Base-by-base conservation (phyloP, 192 early-diverging fungal genomes). In the Backusella australiensis region DNA sequence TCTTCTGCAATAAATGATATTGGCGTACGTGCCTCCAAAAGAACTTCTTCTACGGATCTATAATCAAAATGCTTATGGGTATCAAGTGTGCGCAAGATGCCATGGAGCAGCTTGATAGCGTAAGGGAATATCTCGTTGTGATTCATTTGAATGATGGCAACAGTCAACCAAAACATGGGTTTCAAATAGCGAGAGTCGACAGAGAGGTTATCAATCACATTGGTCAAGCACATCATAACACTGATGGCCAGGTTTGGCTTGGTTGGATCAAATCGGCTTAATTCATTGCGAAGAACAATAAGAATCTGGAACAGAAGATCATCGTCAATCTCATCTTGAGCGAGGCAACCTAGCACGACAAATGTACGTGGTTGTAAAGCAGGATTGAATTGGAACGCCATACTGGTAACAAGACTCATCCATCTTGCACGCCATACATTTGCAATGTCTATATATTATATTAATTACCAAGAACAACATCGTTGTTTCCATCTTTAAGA, bases 301-400 rank as follows among this genome's bases (percentile, higher is more conserved):
- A 97, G 84, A 34, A 94, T 95, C 84, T 96, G 95, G 80, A 95
- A 98, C 15, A 97, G 73, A 26, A 97, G 73, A 69, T 96, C 95
- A 74, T 97, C 94, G 59, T 97, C 95, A 3, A 95, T 90, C 77
- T 94, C 93, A 74, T 96, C 92, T 36, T 91, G 86, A 2, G 93
- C 94, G 56, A 98, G 84, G 56, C 91, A 93, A 19, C 97, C 97
- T 44, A 98, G 86, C 26, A 92, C 85, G 38, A 96, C 92, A 85
- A 97, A 98, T 3, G 96, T 91, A 19, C 97, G 90, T 0, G 97
- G 94, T 81, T 98, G 97, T 34, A 97, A 89, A 0, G 95, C 94
- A 7, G 93, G 94, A 78, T 96, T 96, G 80, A 91, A 93, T 69
- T 95, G 92, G 88, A 98, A 98, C 0, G 95, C 94, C 56, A 92